Evolutionary conservation across 164 flowering plant species (phyloP).

Genomic region (Stephania yunnanensis): DNA sequence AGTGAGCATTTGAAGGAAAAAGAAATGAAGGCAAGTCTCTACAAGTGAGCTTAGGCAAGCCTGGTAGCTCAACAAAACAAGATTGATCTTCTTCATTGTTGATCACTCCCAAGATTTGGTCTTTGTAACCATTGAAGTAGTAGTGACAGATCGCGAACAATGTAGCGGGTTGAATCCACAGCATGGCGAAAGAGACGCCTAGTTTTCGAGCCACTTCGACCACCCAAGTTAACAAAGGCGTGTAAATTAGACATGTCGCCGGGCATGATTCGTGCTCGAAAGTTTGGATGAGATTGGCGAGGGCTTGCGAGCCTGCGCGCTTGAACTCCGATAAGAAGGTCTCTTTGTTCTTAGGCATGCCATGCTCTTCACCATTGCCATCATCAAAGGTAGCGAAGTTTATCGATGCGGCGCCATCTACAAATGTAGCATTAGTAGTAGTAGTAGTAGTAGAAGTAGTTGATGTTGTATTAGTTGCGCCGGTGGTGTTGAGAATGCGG

Average conservation of each 20-base stretch:
- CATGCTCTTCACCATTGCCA: slow-evolving; percentile 22
- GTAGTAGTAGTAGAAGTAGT: too few relatives aligned
- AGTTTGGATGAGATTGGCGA: slow-evolving; percentile 6
- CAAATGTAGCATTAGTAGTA: too few relatives aligned
- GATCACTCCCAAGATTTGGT: too few relatives aligned
- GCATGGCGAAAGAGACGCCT: slow-evolving; percentile 22
- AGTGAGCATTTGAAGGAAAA: too few relatives aligned
- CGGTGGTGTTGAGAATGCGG: slow-evolving; percentile 4
- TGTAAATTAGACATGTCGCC: slow-evolving; percentile 35
- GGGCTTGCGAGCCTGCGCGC: slow-evolving; percentile 11
- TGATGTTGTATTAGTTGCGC: neutral
- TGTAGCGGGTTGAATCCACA: too few relatives aligned
- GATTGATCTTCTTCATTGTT: too few relatives aligned
- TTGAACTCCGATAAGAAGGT: slow-evolving; percentile 11
- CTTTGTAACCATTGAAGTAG: too few relatives aligned
- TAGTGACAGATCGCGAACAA: too few relatives aligned
- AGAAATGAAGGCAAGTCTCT: too few relatives aligned
- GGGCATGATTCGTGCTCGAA: slow-evolving; percentile 13
- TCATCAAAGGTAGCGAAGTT: slow-evolving; percentile 24
- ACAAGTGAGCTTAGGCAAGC: too few relatives aligned
- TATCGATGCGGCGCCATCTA: slow-evolving; percentile 7
- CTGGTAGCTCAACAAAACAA: too few relatives aligned
- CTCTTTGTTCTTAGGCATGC: neutral
- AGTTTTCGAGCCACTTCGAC: slow-evolving; percentile 31
- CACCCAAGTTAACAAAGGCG: slow-evolving; percentile 40